These are phyloP conservation scores for Sarocladium kiliense DNA, from an alignment of 2,329 filamentous ascomycete species.

Conservation along the genomic window DNA sequence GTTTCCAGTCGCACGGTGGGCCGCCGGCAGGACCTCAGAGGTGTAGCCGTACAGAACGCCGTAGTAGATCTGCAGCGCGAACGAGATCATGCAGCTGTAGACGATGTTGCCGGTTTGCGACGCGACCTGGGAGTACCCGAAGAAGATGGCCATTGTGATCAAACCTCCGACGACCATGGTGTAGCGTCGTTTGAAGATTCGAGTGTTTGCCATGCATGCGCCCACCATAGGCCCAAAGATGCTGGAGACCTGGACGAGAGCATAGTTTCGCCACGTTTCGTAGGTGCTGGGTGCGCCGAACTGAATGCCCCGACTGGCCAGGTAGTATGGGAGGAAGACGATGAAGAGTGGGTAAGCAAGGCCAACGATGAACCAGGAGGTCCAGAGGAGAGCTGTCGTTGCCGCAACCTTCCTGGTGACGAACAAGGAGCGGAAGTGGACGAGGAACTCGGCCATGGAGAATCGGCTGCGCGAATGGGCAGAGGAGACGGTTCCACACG, in stretches of 20 bases:
- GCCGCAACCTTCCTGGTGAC: constrained; percentile 49
- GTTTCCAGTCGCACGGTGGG: constrained; percentile 48
- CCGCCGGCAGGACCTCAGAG: constrained; percentile 37
- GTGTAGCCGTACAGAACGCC: constrained; percentile 49
- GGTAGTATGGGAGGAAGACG: not conserved
- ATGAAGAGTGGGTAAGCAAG: too few species aligned
- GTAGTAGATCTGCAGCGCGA: too few species aligned
- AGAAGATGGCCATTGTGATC: not conserved
- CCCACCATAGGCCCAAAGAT: not conserved
- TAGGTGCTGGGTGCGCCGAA: too few species aligned
- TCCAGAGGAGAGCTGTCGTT: constrained; percentile 36
- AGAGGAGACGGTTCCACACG: too few species aligned
- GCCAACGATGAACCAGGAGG: too few species aligned
- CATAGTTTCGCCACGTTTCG: not conserved
- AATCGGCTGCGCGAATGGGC: too few species aligned
- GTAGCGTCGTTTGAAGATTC: not conserved
- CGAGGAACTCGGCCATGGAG: too few species aligned
- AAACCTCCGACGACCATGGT: not conserved
- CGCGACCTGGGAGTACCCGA: not conserved
- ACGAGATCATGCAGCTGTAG: too few species aligned
- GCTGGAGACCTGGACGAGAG: not conserved
- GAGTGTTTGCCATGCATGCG: not conserved
- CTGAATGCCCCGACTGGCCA: too few species aligned
- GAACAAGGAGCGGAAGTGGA: constrained; percentile 54
- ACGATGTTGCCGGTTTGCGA: too few species aligned